phyloP scores from a whole-genome alignment of 1,284 basidiomycete species.

The Tylopilus sp. region DNA sequence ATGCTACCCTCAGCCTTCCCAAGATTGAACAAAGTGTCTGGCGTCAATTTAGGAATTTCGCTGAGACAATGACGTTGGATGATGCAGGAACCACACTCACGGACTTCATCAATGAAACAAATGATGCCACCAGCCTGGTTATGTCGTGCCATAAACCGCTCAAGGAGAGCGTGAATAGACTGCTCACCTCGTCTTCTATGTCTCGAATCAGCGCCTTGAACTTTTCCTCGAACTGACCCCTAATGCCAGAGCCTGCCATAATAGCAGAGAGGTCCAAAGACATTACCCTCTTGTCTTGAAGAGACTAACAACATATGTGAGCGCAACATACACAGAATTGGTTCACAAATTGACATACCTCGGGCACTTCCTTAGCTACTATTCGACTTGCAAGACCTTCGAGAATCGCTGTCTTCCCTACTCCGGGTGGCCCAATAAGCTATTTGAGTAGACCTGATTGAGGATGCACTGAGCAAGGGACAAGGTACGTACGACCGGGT shows the following conservation, averaged over 20 bases:
- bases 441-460: constrained; percentile 21
- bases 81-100: constrained; percentile 42
- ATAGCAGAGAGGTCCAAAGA: constrained; percentile 79
- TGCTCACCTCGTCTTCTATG: constrained; percentile 75
- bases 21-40: constrained; percentile 78
- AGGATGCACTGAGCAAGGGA: not conserved
- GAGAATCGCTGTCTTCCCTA: constrained; percentile 90
- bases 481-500: constrained; percentile 65
- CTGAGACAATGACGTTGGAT: constrained; percentile 7
- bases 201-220: constrained; percentile 85
- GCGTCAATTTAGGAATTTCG: not conserved
- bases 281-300: constrained; percentile 80
- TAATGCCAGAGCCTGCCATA: constrained; percentile 83
- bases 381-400: constrained; percentile 90
- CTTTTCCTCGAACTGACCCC: constrained; percentile 90
- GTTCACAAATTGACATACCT: constrained; percentile 44
- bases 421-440: constrained; percentile 79
- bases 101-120: constrained; percentile 91
- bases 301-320: constrained; percentile 46
- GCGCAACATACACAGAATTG: not conserved
- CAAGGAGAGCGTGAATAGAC: not conserved
- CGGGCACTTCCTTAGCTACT: constrained; percentile 87
- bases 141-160: constrained; percentile 1
- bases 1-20: constrained; percentile 91
- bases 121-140: constrained; percentile 66